Percentiles rank a stretch among this genome's conserved stretches.
phyloP scores from a whole-genome alignment of 805 yeast genomes.

The Torulaspora gathmanii region DNA sequence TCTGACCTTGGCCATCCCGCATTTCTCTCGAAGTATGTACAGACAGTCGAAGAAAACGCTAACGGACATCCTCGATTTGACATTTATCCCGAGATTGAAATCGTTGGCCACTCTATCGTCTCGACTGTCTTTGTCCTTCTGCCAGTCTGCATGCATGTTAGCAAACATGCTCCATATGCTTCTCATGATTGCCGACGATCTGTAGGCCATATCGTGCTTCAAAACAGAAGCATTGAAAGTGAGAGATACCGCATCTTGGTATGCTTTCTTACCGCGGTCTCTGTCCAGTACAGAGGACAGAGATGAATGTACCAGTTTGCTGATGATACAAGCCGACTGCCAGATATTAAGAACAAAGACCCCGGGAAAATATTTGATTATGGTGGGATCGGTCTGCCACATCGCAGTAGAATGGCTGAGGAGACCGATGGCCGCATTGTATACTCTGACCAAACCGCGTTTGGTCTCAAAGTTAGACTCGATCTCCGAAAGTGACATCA shows the following conservation, averaged over 20 bases:
- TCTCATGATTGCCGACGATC: constrained; percentile 90
- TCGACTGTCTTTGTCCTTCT: constrained; percentile 33
- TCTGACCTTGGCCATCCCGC: constrained; percentile 72
- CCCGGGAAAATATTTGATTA: constrained; percentile 76
- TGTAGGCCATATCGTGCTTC: constrained; percentile 87
- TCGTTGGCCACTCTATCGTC: constrained; percentile 19
- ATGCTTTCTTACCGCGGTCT: constrained; percentile 65
- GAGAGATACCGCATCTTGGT: constrained; percentile 59
- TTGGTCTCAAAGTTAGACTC: constrained; percentile 52
- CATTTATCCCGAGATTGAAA: constrained; percentile 45
- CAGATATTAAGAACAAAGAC: constrained; percentile 77
- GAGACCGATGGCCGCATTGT: constrained; percentile 71
- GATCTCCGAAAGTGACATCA: constrained; percentile 16
- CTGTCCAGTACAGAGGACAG: constrained; percentile 62
- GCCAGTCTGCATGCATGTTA: constrained; percentile 53
- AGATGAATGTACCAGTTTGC: constrained; percentile 72
- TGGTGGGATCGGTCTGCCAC: constrained; percentile 52
- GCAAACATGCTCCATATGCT: constrained; percentile 88
- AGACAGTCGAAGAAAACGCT: constrained; percentile 88
- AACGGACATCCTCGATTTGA: constrained; percentile 85
- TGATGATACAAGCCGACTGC: constrained; percentile 87
- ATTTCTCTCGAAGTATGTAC: constrained; percentile 77
- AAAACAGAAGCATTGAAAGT: constrained; percentile 77
- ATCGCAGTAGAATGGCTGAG: constrained; percentile 62
- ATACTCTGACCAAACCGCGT: constrained; percentile 69